Conservation (phyloP, 164 flowering plant genomes). For the Protea cynaroides region DNA sequence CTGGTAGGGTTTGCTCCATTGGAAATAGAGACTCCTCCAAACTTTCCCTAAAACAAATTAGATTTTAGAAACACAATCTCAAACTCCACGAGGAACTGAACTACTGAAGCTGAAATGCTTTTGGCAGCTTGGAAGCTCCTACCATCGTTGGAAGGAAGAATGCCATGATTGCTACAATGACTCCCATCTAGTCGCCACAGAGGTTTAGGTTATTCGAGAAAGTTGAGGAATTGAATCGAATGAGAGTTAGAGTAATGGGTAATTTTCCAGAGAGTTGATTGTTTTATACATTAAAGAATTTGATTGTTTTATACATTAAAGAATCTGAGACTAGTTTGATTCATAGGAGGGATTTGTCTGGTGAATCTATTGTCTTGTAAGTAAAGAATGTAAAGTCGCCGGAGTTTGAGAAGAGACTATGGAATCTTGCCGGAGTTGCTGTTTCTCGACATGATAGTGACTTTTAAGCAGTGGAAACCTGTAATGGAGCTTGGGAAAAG, state of each 20-base stretch:
- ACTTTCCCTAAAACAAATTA: too few relatives aligned
- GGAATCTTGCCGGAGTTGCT: constrained; percentile 62
- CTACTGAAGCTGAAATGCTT: too few relatives aligned
- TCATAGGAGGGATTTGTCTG: constrained; percentile 61
- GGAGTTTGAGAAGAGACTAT: constrained; percentile 28
- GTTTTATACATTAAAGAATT: too few relatives aligned
- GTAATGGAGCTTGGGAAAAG: constrained; percentile 53
- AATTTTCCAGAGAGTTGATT: constrained; percentile 63
- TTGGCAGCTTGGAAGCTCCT: too few relatives aligned
- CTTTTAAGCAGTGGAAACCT: constrained; percentile 55
- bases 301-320: constrained; percentile 77
- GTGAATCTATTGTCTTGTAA: constrained; percentile 54
- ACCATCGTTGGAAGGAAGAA: too few relatives aligned
- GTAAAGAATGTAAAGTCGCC: constrained; percentile 44
- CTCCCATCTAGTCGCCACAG: constrained; percentile 52
- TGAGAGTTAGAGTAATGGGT: constrained; percentile 49
- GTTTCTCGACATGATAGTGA: constrained; percentile 51
- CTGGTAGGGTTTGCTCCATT: too few relatives aligned
- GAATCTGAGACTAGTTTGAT: constrained; percentile 54
- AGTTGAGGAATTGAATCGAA: constrained; percentile 55
- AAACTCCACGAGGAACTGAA: too few relatives aligned
- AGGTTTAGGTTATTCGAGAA: constrained; percentile 48
- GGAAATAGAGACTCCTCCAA: too few relatives aligned
- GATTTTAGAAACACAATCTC: too few relatives aligned
- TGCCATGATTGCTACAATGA: constrained; percentile 22